Base-by-base conservation (phyloP, 371 early-diverging fungal species). In the Gilbertella persicaria region DNA sequence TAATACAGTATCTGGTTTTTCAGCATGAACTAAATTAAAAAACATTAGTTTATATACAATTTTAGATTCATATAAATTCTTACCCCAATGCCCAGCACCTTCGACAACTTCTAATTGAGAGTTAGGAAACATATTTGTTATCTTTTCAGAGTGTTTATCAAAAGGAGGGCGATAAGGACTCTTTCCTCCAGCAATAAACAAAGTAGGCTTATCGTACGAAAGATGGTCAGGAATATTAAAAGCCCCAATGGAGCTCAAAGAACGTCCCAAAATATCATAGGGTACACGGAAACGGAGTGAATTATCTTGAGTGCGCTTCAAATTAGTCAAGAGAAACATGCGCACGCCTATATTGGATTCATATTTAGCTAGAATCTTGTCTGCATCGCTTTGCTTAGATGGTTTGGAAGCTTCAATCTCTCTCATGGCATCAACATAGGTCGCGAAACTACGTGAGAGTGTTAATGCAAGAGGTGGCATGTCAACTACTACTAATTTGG, bases 261-360 rank as follows among this genome's bases (percentile, higher is more conserved):
- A 72, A 26, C 69, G 47, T 4, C 80, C 83, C 1, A 96, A 54
- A 4, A 81, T 79, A 13, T 82, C 67, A 17, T 92, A 69, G 5
- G 94, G 94, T 21, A 94, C 74, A 23, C 94, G 79, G 59, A 87
- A 91, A 14, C 60, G 63, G 50, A 85, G 84, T 0, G 48, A 42
- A 9, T 78, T 81, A 8, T 70, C 56, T 1, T 52, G 38, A 16
- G 69, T 55, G 41, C 75, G 67, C 53, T 90, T 92, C 50, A 94
- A 71, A 60, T 96, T 96, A 10, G 97, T 96, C 47, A 96, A 71
- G 53, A 96, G 60, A 62, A 96, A 96, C 67, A 90, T 92, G 0
- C 97, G 85, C 3, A 94, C 70, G 4, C 79, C 63, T 0, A 84
- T 14, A 47, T 90, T 85, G 6, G 70, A 49, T 50, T 78, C 84